Conservation (phyloP, 306 rosid genomes). For the Betula pendula region DNA sequence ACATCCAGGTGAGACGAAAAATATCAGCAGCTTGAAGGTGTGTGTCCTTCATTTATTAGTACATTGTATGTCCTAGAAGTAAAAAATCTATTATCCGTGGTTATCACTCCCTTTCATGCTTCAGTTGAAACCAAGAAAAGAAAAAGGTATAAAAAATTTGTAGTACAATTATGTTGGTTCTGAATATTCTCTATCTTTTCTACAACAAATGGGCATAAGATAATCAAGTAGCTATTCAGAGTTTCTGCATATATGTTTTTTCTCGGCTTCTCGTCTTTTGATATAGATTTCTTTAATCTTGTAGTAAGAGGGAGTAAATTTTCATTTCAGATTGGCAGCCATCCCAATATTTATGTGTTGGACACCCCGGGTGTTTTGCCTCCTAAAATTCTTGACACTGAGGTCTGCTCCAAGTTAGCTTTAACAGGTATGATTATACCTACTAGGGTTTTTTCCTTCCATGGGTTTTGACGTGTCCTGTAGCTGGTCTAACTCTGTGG, state of each 20-base stretch:
- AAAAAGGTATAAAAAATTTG: neutral
- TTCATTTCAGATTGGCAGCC: constrained; percentile 79
- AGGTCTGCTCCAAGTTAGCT: constrained; percentile 62
- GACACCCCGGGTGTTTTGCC: constrained; percentile 88
- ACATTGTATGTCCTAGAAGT: constrained; percentile 8
- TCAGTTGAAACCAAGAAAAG: neutral
- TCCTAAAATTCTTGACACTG: constrained; percentile 53
- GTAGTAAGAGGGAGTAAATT: constrained; percentile 20
- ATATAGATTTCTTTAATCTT: neutral
- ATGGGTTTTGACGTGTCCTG: constrained; percentile 3
- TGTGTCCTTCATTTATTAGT: constrained; percentile 19
- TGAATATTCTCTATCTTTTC: neutral
- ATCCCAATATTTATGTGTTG: constrained; percentile 82
- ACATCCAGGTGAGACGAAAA: constrained; percentile 77
- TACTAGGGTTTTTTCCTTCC: constrained; percentile 21
- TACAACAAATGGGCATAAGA: neutral
- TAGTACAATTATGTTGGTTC: neutral
- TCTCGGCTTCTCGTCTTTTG: neutral
- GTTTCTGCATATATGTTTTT: neutral
- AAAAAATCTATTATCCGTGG: neutral
- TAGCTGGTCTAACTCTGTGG: neutral
- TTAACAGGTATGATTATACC: constrained; percentile 64
- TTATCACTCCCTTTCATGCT: neutral
- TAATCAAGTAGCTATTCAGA: neutral
- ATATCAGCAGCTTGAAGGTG: constrained; percentile 85